These are phyloP conservation scores for Phaeosphaeriaceae sp. DNA, from an alignment of 2,329 filamentous ascomycete genomes.

Conservation along the genomic window DNA sequence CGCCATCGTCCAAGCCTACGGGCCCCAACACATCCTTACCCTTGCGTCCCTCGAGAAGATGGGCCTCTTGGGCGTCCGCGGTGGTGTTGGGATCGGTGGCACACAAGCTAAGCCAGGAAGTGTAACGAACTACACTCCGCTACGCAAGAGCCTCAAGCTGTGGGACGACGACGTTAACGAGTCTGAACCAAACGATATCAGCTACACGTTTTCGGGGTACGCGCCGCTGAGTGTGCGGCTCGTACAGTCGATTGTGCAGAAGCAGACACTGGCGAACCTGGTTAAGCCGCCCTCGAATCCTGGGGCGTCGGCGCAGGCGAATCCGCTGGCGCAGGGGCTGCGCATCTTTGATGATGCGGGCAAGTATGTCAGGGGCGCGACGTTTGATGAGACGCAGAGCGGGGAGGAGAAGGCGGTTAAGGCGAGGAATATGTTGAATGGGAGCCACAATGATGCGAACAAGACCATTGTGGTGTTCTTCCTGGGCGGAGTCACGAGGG, in stretches of 20 bases:
- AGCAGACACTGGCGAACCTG: conserved; percentile 75
- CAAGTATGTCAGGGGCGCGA: conserved; percentile 85
- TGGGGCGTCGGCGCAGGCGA: conserved; percentile 50
- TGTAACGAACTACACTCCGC: conserved; percentile 84
- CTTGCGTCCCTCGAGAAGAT: conserved; percentile 88
- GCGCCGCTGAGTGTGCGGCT: conserved; percentile 90
- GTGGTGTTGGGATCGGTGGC: conserved; percentile 51
- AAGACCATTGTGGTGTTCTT: conserved; percentile 98
- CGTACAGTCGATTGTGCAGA: conserved; percentile 91
- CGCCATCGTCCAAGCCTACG: conserved; percentile 89
- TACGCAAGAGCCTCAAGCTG: conserved; percentile 84
- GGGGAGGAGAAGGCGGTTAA: conserved; percentile 92
- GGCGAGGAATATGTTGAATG: conserved; percentile 81
- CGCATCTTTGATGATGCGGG: conserved; percentile 91
- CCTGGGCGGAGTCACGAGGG: conserved; percentile 94
- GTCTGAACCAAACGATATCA: conserved; percentile 89
- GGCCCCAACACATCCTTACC: conserved; percentile 92
- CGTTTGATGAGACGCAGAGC: conserved; percentile 90
- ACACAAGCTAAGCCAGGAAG: conserved; percentile 42
- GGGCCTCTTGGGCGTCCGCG: conserved; percentile 75
- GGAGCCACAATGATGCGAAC: conserved; percentile 58
- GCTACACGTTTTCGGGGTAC: conserved; percentile 98
- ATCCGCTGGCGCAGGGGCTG: conserved; percentile 78
- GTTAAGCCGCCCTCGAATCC: conserved; percentile 55
- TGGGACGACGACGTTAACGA: conserved; percentile 98